Evolutionary conservation across 2,329 filamentous ascomycete genomes (phyloP).

Genomic region (Penicillium olsonii): DNA sequence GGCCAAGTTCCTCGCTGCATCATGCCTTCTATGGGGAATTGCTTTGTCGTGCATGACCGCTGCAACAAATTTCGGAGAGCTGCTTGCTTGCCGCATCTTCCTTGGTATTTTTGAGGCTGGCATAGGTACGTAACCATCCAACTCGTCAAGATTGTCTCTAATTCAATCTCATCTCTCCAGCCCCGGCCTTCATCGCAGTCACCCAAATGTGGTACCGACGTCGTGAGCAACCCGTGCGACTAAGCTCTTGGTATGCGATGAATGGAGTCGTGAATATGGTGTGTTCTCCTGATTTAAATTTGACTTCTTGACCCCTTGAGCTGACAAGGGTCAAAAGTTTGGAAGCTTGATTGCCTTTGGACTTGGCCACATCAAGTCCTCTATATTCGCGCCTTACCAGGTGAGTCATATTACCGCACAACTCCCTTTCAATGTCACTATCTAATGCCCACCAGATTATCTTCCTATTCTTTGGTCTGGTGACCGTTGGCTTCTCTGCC

Average conservation of each 20-base stretch:
- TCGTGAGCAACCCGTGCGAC: slow-evolving; percentile 53
- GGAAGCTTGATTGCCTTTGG: slow-evolving; percentile 59
- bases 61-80: slow-evolving; percentile 50
- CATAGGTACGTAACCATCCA: slow-evolving; percentile 28
- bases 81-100: slow-evolving; percentile 58
- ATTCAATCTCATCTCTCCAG: slow-evolving; percentile 22
- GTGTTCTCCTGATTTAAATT: not conserved
- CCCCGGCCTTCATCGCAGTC: slow-evolving; percentile 54
- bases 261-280: slow-evolving; percentile 59
- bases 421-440: no score
- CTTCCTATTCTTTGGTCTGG: slow-evolving; percentile 42
- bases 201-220: slow-evolving; percentile 60
- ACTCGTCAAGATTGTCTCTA: not conserved
- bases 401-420: slow-evolving; percentile 28
- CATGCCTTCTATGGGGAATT: slow-evolving; percentile 55
- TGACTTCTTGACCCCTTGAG: not conserved
- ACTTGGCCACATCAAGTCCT: slow-evolving; percentile 50
- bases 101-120: slow-evolving; percentile 59
- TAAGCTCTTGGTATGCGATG: slow-evolving; percentile 57
- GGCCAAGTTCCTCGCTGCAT: slow-evolving; percentile 59
- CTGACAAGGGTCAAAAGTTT: slow-evolving; percentile 23
- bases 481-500: slow-evolving; percentile 55
- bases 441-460: slow-evolving; percentile 28
- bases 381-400: slow-evolving; percentile 53
- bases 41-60: slow-evolving; percentile 56